Evolutionary conservation across 2,329 filamentous ascomycete genomes (phyloP), one percentile per base, ranked within the genome.

Genomic region (Pyricularia sp.): DNA sequence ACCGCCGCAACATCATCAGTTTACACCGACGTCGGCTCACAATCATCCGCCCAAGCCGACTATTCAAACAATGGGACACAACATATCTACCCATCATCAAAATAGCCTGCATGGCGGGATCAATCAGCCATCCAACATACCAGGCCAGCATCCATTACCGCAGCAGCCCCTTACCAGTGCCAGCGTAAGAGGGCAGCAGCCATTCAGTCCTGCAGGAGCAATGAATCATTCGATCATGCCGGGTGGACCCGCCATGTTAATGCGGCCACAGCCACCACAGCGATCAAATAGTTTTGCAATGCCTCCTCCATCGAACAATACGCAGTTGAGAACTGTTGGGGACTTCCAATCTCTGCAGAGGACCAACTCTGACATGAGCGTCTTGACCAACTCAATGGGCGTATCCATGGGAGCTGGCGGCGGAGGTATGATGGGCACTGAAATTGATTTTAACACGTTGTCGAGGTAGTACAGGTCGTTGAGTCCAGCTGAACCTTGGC

Each of bases 331-430:
- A 65, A 82, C 82, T 1, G 79, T 84, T 0, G 81, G 79, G 3
- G 83, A 85, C 66, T 86, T 85, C 67, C 83, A 85, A 30, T 79
- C 80, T 1, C 72, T 86, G 2, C 83, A 84, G 69, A 77, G 83
- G 58, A 78, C 79, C 12, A 81, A 79, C 68, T 77, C 80, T 0
- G 82, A 83, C 61, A 77, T 77, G 28, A 76, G 75, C 14, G 65
- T 76, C 1, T 77, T 81, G 72, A 75, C 73, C 58, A 69, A 77
- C 0, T 70, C 81, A 11, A 76, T 50, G 42, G 42, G 42, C 2
- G 42, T 50, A n/a, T n/a, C 76, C 6, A 75, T 82, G 68, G 77
- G 75, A 63, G 64, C 14, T 25, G 64, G 30, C 20, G n/a, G 64
- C 14, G 63, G 64, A 17, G 30, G 64, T 17, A 74, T 76, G 17